These are phyloP conservation scores for Mallotus nudiflorus DNA, from an alignment of 345 rosid species.

Conservation along the genomic window DNA sequence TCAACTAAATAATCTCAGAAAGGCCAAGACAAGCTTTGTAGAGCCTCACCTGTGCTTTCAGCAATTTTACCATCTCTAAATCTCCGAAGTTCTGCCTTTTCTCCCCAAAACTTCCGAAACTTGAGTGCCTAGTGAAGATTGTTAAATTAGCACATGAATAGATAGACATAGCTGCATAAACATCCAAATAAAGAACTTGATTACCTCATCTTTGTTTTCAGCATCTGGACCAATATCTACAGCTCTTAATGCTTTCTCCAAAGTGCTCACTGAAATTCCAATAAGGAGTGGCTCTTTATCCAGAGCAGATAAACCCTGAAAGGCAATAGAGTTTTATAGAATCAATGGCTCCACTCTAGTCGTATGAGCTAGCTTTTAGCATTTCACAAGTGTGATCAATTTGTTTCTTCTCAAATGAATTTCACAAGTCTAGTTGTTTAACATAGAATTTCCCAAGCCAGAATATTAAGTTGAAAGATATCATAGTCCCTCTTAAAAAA, in stretches of 20 bases:
- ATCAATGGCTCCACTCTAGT: neutral
- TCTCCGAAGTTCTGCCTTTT: slow-evolving; percentile 86
- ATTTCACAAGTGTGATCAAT: neutral
- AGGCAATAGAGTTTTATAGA: neutral
- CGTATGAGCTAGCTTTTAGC: neutral
- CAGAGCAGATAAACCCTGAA: slow-evolving; percentile 74
- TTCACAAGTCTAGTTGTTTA: neutral
- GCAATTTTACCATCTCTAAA: slow-evolving; percentile 93
- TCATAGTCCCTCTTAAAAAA: neutral
- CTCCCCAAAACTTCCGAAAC: slow-evolving; percentile 87
- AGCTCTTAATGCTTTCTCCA: slow-evolving; percentile 66
- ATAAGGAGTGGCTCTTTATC: slow-evolving; percentile 62
- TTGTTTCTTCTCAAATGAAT: neutral
- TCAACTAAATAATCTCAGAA: neutral
- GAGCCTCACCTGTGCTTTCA: slow-evolving; percentile 78
- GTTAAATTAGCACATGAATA: slow-evolving; percentile 3
- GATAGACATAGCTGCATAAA: neutral
- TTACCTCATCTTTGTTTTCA: slow-evolving; percentile 87
- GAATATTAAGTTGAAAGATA: neutral
- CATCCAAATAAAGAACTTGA: slow-evolving; percentile 4
- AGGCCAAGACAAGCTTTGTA: slow-evolving; percentile 15
- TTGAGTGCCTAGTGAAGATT: slow-evolving; percentile 49
- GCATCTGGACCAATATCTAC: slow-evolving; percentile 93
- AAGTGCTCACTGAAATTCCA: slow-evolving; percentile 73
- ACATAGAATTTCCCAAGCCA: neutral